Percentiles rank a stretch among this genome's conserved stretches.
Evolutionary conservation across 2,329 filamentous ascomycete species (phyloP).

Genomic region (Fonsecaea erecta): DNA sequence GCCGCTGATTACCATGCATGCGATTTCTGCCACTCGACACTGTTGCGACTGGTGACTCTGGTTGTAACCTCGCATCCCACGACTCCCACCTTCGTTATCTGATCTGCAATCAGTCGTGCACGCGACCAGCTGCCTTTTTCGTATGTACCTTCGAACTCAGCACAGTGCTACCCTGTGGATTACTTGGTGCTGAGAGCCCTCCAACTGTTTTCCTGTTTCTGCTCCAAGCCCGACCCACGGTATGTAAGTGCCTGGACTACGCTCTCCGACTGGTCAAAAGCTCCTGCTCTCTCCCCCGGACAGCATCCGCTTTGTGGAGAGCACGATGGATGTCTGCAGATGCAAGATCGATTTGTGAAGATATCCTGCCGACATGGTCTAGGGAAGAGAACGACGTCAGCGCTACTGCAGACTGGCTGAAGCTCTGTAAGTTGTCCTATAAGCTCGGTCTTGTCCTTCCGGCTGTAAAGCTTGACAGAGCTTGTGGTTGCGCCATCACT

Average conservation of each 20-base stretch:
- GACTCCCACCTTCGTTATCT: neutral
- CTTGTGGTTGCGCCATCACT: neutral
- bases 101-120: conserved; percentile 16
- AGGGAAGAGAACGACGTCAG: conserved; percentile 1
- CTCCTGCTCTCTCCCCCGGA: neutral
- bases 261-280: conserved; percentile 27
- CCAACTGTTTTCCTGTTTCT: conserved; percentile 5
- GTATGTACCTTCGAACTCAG: neutral
- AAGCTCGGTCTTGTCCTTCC: neutral
- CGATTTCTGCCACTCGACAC: neutral
- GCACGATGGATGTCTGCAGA: conserved; percentile 8
- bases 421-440: conserved; percentile 14
- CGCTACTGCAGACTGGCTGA: neutral
- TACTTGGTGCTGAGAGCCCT: neutral
- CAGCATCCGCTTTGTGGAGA: conserved; percentile 7
- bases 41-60: neutral
- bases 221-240: neutral
- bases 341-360: neutral
- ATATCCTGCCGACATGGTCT: neutral
- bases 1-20: neutral
- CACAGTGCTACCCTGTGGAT: neutral
- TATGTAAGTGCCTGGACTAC: conserved; percentile 23
- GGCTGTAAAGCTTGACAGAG: neutral
- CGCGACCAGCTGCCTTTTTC: neutral
- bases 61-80: neutral